Evolutionary conservation across 768 basidiomycete genomes (phyloP).

Genomic region (Kwoniella sp.): DNA sequence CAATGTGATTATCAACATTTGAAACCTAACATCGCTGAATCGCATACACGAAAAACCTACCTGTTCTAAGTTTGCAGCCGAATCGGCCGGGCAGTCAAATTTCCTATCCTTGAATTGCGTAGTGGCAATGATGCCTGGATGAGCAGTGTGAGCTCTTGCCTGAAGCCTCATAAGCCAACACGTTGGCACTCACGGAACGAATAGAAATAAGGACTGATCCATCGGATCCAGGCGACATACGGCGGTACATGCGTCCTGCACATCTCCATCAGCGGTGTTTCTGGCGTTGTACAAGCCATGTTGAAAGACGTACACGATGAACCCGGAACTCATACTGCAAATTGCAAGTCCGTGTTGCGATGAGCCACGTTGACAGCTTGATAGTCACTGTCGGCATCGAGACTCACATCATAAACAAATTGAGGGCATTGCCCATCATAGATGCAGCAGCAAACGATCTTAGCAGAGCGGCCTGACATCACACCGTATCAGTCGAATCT

Average conservation of each 20-base stretch:
- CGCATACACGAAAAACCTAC: slow-evolving; percentile 2
- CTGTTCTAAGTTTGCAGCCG: slow-evolving; percentile 38
- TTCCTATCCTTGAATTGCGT: slow-evolving; percentile 57
- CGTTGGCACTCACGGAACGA: slow-evolving; percentile 48
- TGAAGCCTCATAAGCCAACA: no score
- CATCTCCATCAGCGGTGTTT: slow-evolving; percentile 8
- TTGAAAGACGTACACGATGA: slow-evolving; percentile 40
- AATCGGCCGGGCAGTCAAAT: slow-evolving; percentile 47
- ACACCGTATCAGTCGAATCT: slow-evolving; percentile 2
- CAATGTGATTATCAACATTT: slow-evolving; percentile 7
- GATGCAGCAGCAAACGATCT: slow-evolving; percentile 40
- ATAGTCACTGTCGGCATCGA: neutral
- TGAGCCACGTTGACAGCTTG: neutral
- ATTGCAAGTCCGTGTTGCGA: neutral
- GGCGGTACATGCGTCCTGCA: slow-evolving; percentile 42
- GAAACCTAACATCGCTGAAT: neutral
- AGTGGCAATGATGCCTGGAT: slow-evolving; percentile 52
- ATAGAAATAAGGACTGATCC: slow-evolving; percentile 58
- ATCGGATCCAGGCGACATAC: slow-evolving; percentile 58
- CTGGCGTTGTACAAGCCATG: no score
- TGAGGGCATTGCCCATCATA: slow-evolving; percentile 39
- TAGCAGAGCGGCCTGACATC: slow-evolving; percentile 30
- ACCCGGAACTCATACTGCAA: slow-evolving; percentile 42
- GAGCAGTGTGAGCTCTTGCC: no score
- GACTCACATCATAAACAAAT: slow-evolving; percentile 43